Evolutionary conservation across 2,329 filamentous ascomycete species (phyloP), one percentile per base, ranked within the genome.

Genomic region (Aspergillus viridinutans): DNA sequence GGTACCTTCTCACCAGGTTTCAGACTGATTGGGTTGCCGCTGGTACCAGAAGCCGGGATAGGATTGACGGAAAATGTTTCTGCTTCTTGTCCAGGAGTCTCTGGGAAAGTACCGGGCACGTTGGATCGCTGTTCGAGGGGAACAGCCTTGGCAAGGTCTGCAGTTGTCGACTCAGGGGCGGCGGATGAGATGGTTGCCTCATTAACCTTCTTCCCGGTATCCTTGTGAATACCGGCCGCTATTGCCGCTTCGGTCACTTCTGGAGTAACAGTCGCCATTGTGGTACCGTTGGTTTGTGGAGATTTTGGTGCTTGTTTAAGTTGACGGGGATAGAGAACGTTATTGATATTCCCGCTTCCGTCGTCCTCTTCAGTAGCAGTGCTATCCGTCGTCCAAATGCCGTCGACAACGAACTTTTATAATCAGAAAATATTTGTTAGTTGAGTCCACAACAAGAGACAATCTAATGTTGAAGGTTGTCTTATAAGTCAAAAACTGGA

Each of bases 401-500:
- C 90, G 83, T 99, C 91, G 64, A 97, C 93, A 67, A 99, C 90
- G 75, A 96, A 99, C 93, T 97, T 58, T 57, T 40, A 59, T 35
- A 53, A 49, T 20, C 14, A 62, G 50, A 48, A 45, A 42, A 55
- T 38, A 54, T 48, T 23, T 43, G 45, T 23, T 59, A 43, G 57
- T 58, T 53, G 59, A 40, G 57, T 61, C 56, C 61, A 57, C 49
- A 52, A 40, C 8, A 17, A 53, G 63, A 45, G 47, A 60, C 25
- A 49, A 26, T 50, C 54, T 56, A 55, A 59, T 52, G 26, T 43
- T 43, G 49, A 38, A 52, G 53, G 50, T 40, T 45, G 54, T 64
- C 60, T 67, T 68, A 69, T 67, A 67, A 56, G 57, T 56, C 42
- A 42, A 51, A 43, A 49, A 43, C 38, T 50, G 23, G 35, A 35